Conservation (phyloP, 2,329 filamentous ascomycete species). For the Scopulariopsis brevicaulis region DNA sequence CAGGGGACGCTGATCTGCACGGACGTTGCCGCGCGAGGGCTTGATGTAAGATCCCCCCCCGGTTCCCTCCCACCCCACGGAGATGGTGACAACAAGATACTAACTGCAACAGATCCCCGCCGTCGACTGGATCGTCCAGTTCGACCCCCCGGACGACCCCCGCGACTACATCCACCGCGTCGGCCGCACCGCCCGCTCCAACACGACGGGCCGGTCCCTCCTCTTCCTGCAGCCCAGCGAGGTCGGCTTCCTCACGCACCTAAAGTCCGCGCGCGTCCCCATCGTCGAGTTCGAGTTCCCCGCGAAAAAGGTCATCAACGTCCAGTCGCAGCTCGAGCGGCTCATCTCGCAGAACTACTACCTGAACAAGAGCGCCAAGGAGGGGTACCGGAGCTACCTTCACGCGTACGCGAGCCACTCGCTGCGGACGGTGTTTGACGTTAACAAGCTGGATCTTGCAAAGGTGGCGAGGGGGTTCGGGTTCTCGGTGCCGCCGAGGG, state of each 20-base stretch:
- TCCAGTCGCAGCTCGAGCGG: conserved; percentile 86
- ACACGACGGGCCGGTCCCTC: conserved; percentile 75
- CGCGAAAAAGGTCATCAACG: conserved; percentile 79
- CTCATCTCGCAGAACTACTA: conserved; percentile 95
- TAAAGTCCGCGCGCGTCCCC: conserved; percentile 85
- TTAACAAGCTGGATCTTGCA: conserved; percentile 71
- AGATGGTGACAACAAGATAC: not conserved
- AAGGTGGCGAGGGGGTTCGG: conserved; percentile 81
- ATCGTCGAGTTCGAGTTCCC: conserved; percentile 96
- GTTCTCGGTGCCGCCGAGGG: conserved; percentile 64
- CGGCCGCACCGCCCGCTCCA: conserved; percentile 78
- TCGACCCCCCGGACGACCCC: conserved; percentile 86
- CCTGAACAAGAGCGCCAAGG: conserved; percentile 74
- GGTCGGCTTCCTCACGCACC: conserved; percentile 80
- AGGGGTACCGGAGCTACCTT: conserved; percentile 78
- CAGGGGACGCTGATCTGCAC: conserved; percentile 89
- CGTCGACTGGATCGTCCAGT: conserved; percentile 94
- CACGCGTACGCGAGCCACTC: conserved; percentile 82
- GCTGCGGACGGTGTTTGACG: conserved; percentile 53
- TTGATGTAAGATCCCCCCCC: conserved; percentile 51
- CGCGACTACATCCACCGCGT: conserved; percentile 93
- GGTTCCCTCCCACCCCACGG: not conserved
- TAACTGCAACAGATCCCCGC: conserved; percentile 56
- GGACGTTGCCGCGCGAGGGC: conserved; percentile 85
- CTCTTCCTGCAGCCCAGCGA: conserved; percentile 91